Percentiles rank a stretch among this genome's conserved stretches.
Evolutionary conservation across 257 asterid genomes (phyloP).

Genomic region (Solanum stenotomum): DNA sequence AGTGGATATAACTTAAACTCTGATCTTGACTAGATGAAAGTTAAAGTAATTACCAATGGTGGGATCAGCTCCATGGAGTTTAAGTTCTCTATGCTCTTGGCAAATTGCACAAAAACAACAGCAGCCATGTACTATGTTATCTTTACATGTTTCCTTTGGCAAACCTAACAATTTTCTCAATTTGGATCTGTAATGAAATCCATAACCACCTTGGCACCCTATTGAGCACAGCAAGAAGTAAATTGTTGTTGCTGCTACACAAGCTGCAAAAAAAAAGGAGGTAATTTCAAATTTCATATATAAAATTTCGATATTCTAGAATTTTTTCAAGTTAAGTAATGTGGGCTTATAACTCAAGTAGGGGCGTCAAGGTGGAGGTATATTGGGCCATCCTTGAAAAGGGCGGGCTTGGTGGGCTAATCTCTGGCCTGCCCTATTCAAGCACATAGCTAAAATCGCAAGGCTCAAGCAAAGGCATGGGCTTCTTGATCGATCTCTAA

Average conservation of each 20-base stretch:
- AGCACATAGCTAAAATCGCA: background rate
- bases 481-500: no score
- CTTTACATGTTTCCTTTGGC: background rate
- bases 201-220: background rate
- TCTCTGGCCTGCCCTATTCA: background rate
- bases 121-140: background rate
- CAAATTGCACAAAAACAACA: constrained; percentile 1
- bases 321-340: no score
- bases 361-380: background rate
- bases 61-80: background rate
- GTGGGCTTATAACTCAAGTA: background rate
- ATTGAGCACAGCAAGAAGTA: background rate
- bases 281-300: background rate
- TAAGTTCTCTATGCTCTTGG: background rate
- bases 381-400: background rate
- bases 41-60: background rate
- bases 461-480: background rate
- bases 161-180: background rate
- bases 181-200: background rate
- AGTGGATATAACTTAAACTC: background rate
- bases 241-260: background rate
- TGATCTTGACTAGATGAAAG: background rate
- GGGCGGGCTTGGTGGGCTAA: background rate
- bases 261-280: background rate
- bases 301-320: background rate